These are phyloP conservation scores for Solanum sparsipilum DNA, from an alignment of 257 asterid genomes.

Conservation along the genomic window DNA sequence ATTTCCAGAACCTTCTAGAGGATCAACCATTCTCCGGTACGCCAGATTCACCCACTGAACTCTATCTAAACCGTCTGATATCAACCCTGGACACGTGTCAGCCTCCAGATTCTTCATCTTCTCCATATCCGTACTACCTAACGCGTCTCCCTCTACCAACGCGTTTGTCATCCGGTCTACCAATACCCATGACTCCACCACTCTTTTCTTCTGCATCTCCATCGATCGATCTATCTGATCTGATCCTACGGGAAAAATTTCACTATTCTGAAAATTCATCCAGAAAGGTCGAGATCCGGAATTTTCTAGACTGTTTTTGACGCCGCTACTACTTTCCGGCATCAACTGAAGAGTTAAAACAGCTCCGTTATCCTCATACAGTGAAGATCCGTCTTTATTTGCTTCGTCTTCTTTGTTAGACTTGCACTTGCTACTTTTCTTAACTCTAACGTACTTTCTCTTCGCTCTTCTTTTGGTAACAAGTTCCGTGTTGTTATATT, in stretches of 20 bases:
- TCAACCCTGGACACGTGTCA: constrained; percentile 39
- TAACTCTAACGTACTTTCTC: constrained; percentile 45
- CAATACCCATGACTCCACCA: constrained; percentile 37
- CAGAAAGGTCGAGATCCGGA: constrained; percentile 3
- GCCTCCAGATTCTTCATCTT: constrained; percentile 25
- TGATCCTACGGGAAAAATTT: not conserved
- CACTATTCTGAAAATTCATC: not conserved
- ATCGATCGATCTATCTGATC: constrained; percentile 13
- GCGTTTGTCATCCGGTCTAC: constrained; percentile 15
- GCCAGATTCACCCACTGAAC: constrained; percentile 39
- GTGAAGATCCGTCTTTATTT: not conserved
- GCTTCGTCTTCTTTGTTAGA: not conserved
- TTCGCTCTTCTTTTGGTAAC: constrained; percentile 12
- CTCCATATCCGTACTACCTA: constrained; percentile 32
- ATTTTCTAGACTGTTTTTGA: not conserved
- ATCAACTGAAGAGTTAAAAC: not conserved
- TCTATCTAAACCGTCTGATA: constrained; percentile 26
- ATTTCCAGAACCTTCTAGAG: not conserved
- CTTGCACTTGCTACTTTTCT: constrained; percentile 4
- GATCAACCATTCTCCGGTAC: constrained; percentile 27
- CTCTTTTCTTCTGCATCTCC: not conserved
- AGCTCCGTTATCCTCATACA: not conserved
- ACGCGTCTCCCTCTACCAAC: constrained; percentile 1
- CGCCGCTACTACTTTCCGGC: not conserved
- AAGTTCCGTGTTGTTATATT: not conserved